These are phyloP conservation scores for Candida broadrunensis DNA, from an alignment of 805 yeast genomes.

Conservation along the genomic window DNA sequence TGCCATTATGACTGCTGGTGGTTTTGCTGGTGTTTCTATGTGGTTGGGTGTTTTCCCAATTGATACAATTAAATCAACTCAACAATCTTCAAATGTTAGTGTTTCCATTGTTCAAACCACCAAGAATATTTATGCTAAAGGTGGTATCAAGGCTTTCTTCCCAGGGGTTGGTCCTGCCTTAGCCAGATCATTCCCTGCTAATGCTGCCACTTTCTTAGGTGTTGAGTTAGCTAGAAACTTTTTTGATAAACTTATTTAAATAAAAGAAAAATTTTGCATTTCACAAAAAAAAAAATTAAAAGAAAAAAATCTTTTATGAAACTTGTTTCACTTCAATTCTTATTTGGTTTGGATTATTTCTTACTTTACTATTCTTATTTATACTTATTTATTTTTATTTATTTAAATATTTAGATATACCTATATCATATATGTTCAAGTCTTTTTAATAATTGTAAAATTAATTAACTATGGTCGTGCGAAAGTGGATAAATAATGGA, in stretches of 20 bases:
- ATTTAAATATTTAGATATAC: background rate
- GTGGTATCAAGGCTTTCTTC: conserved; percentile 89
- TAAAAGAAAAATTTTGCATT: background rate
- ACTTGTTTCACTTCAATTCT: too few species aligned
- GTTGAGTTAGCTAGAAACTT: conserved; percentile 72
- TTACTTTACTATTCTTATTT: background rate
- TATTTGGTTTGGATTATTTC: too few species aligned
- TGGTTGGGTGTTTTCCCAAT: conserved; percentile 96
- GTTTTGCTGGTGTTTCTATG: conserved; percentile 94
- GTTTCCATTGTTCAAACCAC: conserved; percentile 65
- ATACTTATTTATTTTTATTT: background rate
- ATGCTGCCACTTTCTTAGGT: conserved; percentile 98
- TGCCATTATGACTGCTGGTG: conserved; percentile 88
- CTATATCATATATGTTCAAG: too few species aligned
- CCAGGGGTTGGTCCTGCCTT: conserved; percentile 97
- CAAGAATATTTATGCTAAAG: conserved; percentile 61
- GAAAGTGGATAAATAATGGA: too few species aligned
- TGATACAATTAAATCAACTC: conserved; percentile 86
- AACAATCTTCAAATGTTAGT: conserved; percentile 60
- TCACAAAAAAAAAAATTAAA: background rate
- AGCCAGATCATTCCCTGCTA: conserved; percentile 94
- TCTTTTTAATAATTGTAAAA: too few species aligned
- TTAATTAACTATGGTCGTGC: too few species aligned
- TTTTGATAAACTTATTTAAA: conserved; percentile 33
- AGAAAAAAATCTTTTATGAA: background rate